A percentile compares a stretch with the other conserved stretches of the same genome.
Evolutionary conservation across 2,329 filamentous ascomycete genomes (phyloP).

Genomic region (Alternaria longipes): DNA sequence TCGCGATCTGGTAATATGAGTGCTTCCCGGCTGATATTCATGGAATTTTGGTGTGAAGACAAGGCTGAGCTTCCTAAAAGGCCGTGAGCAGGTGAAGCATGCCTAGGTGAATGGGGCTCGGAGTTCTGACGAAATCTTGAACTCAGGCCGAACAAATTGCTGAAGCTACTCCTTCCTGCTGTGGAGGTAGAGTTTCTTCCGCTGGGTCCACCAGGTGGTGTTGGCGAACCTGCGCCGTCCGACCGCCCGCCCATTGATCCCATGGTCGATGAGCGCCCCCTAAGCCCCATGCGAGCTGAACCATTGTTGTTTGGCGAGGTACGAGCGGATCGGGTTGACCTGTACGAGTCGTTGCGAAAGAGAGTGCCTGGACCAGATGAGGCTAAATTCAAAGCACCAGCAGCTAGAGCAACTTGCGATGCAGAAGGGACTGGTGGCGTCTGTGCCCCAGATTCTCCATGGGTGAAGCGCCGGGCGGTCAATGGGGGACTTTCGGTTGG

Average conservation of each 20-base stretch:
- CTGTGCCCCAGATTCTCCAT: slow-evolving; percentile 40
- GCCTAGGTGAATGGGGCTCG: slow-evolving; percentile 68
- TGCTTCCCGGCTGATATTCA: slow-evolving; percentile 78
- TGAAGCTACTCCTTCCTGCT: slow-evolving; percentile 88
- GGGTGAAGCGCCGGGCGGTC: slow-evolving; percentile 44
- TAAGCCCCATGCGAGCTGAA: slow-evolving; percentile 66
- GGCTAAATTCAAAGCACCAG: slow-evolving; percentile 56
- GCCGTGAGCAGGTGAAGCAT: slow-evolving; percentile 67
- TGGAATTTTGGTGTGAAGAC: slow-evolving; percentile 82
- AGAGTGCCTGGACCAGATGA: slow-evolving; percentile 58
- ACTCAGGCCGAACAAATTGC: slow-evolving; percentile 81
- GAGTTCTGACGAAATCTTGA: slow-evolving; percentile 82
- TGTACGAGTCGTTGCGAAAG: slow-evolving; percentile 68
- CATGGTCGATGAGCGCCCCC: slow-evolving; percentile 88
- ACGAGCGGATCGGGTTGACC: slow-evolving; percentile 71
- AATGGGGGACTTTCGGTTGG: slow-evolving; percentile 49
- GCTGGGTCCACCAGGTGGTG: slow-evolving; percentile 54
- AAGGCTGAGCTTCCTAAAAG: slow-evolving; percentile 75
- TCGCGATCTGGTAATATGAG: slow-evolving; percentile 77
- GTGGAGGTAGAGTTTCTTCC: slow-evolving; percentile 83
- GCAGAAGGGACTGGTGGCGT: slow-evolving; percentile 58
- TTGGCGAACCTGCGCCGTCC: slow-evolving; percentile 73
- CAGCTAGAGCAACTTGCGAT: slow-evolving; percentile 62
- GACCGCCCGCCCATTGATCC: slow-evolving; percentile 80
- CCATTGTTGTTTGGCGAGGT: slow-evolving; percentile 64